These are phyloP conservation scores for Eremothecium sinecaudum DNA, from an alignment of 1,139 yeast species.

Conservation along the genomic window DNA sequence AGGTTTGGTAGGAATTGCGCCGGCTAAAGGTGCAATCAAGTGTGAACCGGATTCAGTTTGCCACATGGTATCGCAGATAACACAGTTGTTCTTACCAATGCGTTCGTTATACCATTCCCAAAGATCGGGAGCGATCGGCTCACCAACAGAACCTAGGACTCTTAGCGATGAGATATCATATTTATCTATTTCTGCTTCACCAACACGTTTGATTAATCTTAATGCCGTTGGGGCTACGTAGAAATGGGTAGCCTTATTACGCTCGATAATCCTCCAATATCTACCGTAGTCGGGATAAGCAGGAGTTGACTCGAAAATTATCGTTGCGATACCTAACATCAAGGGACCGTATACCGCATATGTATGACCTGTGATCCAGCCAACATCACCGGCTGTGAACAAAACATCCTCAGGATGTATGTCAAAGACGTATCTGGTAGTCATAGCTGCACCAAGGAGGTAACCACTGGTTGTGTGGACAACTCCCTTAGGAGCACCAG, in stretches of 20 bases:
- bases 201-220: slow-evolving; percentile 89
- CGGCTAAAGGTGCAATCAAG: slow-evolving; percentile 90
- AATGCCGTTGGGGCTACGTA: slow-evolving; percentile 98
- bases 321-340: slow-evolving; percentile 77
- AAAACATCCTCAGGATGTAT: slow-evolving; percentile 78
- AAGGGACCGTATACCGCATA: slow-evolving; percentile 94
- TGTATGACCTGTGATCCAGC: slow-evolving; percentile 99
- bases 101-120: slow-evolving; percentile 98
- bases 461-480: slow-evolving; percentile 93
- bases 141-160: slow-evolving; percentile 96
- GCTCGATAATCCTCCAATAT: slow-evolving; percentile 92
- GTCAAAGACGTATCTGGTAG: slow-evolving; percentile 90
- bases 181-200: slow-evolving; percentile 72
- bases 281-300: slow-evolving; percentile 95
- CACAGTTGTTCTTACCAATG: slow-evolving; percentile 82
- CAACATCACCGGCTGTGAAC: slow-evolving; percentile 97
- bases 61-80: slow-evolving; percentile 94
- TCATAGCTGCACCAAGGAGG: slow-evolving; percentile 86
- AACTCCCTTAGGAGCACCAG: slow-evolving; percentile 98
- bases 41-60: slow-evolving; percentile 98
- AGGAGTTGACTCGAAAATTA: slow-evolving; percentile 95
- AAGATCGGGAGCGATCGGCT: slow-evolving; percentile 94
- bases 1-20: slow-evolving; percentile 90
- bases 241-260: slow-evolving; percentile 90
- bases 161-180: slow-evolving; percentile 86